Base-by-base conservation (phyloP, 2,329 filamentous ascomycete genomes). In the Onygenales sp. region DNA sequence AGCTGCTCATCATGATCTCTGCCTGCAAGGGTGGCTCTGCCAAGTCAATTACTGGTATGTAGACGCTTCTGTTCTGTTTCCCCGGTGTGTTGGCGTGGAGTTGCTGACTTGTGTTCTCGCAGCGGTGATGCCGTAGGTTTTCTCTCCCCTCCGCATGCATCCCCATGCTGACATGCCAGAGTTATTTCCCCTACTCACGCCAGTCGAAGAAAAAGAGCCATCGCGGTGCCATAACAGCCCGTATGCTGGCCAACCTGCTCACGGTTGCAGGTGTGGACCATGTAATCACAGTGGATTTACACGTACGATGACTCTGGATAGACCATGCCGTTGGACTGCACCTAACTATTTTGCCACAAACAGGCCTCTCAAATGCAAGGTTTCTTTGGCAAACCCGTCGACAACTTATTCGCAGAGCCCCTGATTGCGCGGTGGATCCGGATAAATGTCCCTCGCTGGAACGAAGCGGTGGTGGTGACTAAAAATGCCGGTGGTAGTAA, bases 171-270 rank as follows among this genome's bases (percentile, higher is more conserved):
- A 72, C 67, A 56, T 55, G 56, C 56, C 63, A 61, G 68, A 75
- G 72, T 64, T 97, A 97, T 74, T 98, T 97, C 66, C 93, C 93
- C n/a, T 98, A 98, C 76, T 96, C 90, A 62, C 89, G 93, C 58
- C 93, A 98, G 72, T 97, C 92, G 55, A 98, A 98, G 79, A 97
- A 97, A 79, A 98, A 98, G 75, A 90, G 89, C 54, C 92, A 97
- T 67, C 83, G 93, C 60, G 93, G 93, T 50, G 90, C 93, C 55
- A 97, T 98, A 66, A 96, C 93, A 7, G 93, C 93, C 53, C 85
- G 92, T 61, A 95, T 98, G 90, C 81, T 98, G 51, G 92, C 93
- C 57, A 98, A 98, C 69, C 81, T 97, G 49, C 83, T 98, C 61
- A 82, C 87, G 56, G 87, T 98, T 54, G 93, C 93, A 50, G 93